Conservation (phyloP, 257 asterid genomes). For the Solanum chilense region DNA sequence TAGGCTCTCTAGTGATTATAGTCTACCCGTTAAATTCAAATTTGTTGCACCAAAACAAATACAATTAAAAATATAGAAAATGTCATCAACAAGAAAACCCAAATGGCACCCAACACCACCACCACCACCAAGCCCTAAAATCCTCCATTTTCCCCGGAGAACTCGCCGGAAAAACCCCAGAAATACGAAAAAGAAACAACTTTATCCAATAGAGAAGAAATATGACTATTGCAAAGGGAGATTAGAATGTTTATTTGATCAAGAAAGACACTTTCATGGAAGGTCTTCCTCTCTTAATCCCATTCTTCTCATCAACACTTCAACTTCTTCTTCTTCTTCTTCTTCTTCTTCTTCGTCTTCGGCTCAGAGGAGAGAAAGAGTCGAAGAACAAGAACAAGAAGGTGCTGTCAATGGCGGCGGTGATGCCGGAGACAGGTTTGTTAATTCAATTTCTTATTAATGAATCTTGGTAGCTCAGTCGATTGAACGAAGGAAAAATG, state of each 20-base stretch:
- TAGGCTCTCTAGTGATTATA: not conserved
- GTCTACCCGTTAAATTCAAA: conserved; percentile 31
- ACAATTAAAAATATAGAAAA: not conserved
- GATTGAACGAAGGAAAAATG: not conserved
- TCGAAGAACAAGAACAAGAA: conserved; percentile 12
- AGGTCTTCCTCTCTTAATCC: not conserved
- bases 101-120: conserved; percentile 67
- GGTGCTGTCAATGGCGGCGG: not conserved
- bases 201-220: conserved; percentile 5
- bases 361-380: conserved; percentile 43
- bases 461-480: not conserved
- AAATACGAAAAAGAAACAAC: conserved; percentile 1
- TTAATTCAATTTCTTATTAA: not conserved
- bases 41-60: not conserved
- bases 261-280: conserved; percentile 26
- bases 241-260: conserved; percentile 35
- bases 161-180: conserved; percentile 38
- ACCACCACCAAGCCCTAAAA: conserved; percentile 74
- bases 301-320: conserved; percentile 15
- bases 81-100: conserved; percentile 23
- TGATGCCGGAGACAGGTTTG: conserved; percentile 1
- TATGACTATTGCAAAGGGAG: conserved; percentile 16
- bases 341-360: not conserved
- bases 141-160: conserved; percentile 63
- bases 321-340: not conserved